These are phyloP conservation scores for Hirschioporus abietinus DNA, from an alignment of 768 basidiomycete species.

Conservation along the genomic window DNA sequence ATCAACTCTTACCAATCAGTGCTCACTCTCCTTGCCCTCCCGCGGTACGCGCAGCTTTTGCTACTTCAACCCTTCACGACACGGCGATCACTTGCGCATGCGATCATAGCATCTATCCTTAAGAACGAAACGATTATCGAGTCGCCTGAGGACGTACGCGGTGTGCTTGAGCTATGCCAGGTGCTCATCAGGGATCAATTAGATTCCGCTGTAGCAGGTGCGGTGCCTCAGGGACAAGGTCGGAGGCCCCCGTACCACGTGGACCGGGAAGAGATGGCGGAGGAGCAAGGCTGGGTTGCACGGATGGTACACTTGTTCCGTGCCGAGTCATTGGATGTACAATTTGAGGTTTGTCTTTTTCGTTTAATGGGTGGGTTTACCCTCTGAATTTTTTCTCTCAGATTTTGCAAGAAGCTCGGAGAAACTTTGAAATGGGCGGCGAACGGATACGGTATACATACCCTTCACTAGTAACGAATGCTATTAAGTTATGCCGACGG, in stretches of 20 bases:
- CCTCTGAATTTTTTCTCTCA: conserved; percentile 24
- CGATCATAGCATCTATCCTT: conserved; percentile 87
- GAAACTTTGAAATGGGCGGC: conserved; percentile 86
- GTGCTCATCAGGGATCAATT: conserved; percentile 86
- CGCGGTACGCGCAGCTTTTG: conserved; percentile 81
- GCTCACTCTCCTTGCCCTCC: conserved; percentile 93
- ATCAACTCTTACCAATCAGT: conserved; percentile 96
- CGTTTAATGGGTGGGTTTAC: background rate
- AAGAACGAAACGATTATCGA: conserved; percentile 97
- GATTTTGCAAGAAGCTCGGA: conserved; percentile 88
- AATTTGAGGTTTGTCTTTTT: conserved; percentile 71
- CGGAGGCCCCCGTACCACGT: conserved; percentile 41
- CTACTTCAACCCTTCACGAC: conserved; percentile 85
- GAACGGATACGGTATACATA: conserved; percentile 97
- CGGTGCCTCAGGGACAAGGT: conserved; percentile 36
- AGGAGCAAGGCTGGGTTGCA: conserved; percentile 99
- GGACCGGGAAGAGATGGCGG: conserved; percentile 89
- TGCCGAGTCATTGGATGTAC: conserved; percentile 78
- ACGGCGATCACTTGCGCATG: conserved; percentile 88
- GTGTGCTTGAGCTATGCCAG: conserved; percentile 87
- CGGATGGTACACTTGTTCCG: conserved; percentile 96
- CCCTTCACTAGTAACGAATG: conserved; percentile 90
- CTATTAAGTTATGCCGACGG: conserved; percentile 87
- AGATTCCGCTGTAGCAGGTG: conserved; percentile 40
- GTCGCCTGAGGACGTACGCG: conserved; percentile 88